Base-by-base conservation (phyloP, 2,329 filamentous ascomycete genomes). In the Fusarium floridanum region DNA sequence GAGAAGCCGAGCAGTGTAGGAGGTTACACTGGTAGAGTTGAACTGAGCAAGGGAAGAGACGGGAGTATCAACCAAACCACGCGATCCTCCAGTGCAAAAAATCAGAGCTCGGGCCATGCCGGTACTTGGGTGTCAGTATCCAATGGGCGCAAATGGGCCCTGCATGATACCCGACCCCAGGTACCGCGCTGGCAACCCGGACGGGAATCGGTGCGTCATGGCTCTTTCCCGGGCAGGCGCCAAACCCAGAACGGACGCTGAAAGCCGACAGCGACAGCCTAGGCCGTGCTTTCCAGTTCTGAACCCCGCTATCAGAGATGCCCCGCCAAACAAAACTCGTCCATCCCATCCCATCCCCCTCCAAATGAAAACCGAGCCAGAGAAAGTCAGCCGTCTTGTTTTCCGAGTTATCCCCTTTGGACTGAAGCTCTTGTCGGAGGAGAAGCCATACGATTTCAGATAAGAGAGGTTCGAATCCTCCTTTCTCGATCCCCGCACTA, bases 321-420 rank as follows among this genome's bases (percentile, higher is more conserved):
- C 77, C 77, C 77, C 77, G 75, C 77, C 75, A 74, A 53, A 76
- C 71, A 78, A 79, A 79, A 79, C 68, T 79, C 62, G 55, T 75
- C 62, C 69, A 73, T 77, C 73, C 71, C 66, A 57, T 48, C 39
- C 39, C 41, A 39, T 39, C 17, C 48, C 43, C 48, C 32, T 66
- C 64, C 61, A 64, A 64, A 66, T 68, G 69, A 34, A 60, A 67
- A 67, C 63, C 53, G 41, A 59, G 53, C 34, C 45, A 50, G 24
- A 53, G 48, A 16, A 53, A 53, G 48, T 24, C 53, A 69, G 50
- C 60, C 61, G 39, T 66, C 65, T 73, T 45, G 29, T 60, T 67
- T 41, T 34, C 72, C 73, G 63, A 75, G 62, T 67, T 75, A 74
- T 75, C 70, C 72, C 72, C 72, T 75, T 64, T 56, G 62, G 43